phyloP scores from a whole-genome alignment of 108 stramenopile genomes.

The Nitzschia sp. region DNA sequence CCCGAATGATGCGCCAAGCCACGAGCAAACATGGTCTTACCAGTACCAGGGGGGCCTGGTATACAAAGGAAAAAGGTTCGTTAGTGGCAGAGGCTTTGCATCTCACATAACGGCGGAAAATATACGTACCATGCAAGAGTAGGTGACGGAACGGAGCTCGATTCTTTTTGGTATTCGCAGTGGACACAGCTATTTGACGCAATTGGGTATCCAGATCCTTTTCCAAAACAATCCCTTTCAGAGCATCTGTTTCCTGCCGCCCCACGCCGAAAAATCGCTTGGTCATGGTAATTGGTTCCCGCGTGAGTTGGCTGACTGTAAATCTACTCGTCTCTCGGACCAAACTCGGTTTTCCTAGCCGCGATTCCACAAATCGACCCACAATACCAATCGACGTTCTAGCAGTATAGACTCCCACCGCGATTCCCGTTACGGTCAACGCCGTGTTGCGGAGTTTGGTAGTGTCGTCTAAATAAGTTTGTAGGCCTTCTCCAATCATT shows the following conservation, averaged over 20 bases:
- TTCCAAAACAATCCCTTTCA: conserved; percentile 95
- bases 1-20: conserved; percentile 94
- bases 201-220: conserved; percentile 84
- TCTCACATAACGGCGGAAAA: neutral
- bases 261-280: conserved; percentile 75
- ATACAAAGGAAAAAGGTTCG: neutral
- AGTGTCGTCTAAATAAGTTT: conserved; percentile 85
- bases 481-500: conserved; percentile 84
- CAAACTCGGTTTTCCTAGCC: conserved; percentile 95
- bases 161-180: conserved; percentile 96
- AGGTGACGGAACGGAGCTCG: conserved; percentile 98
- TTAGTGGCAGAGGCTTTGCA: neutral
- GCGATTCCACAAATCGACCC: conserved; percentile 92
- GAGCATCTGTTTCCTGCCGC: conserved; percentile 74
- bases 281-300: conserved; percentile 51
- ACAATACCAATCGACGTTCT: conserved; percentile 88
- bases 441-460: conserved; percentile 92
- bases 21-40: conserved; percentile 99
- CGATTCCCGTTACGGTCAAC: conserved; percentile 89
- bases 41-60: conserved; percentile 95
- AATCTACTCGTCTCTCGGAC: conserved; percentile 95
- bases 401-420: conserved; percentile 92
- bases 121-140: conserved; percentile 89
- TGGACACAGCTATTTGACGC: conserved; percentile 90
- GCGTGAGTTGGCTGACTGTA: conserved; percentile 59